Evolutionary conservation across 768 basidiomycete species (phyloP).

Genomic region (Lyophyllum atratum): DNA sequence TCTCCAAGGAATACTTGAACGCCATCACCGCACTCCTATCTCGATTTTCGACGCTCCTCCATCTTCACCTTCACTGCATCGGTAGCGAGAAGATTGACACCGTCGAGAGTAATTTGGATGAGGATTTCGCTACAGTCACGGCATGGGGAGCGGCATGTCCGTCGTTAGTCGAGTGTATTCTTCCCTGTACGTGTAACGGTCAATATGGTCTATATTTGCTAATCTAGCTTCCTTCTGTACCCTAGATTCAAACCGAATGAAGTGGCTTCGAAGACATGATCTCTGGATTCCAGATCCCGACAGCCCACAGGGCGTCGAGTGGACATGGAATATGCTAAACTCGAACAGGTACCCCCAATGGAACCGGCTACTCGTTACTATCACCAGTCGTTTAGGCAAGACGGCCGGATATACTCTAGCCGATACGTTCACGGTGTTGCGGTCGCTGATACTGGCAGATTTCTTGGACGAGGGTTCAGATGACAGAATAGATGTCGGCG

Average conservation of each 20-base stretch:
- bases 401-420: background rate
- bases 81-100: conserved; percentile 32
- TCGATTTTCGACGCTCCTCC: conserved; percentile 33
- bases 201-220: background rate
- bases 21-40: conserved; percentile 26
- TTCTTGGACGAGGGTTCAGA: background rate
- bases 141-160: conserved; percentile 39
- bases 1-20: conserved; percentile 25
- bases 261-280: conserved; percentile 16
- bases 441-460: background rate
- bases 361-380: conserved; percentile 4
- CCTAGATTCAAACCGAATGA: conserved; percentile 15
- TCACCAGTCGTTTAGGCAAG: background rate
- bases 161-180: conserved; percentile 34
- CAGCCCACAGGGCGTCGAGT: conserved; percentile 20
- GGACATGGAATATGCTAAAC: conserved; percentile 24
- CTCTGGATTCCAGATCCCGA: conserved; percentile 29
- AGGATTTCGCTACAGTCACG: conserved; percentile 36
- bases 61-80: conserved; percentile 33
- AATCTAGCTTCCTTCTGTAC: background rate
- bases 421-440: background rate
- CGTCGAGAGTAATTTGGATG: conserved; percentile 29
- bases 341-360: conserved; percentile 24
- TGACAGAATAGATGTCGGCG: background rate
- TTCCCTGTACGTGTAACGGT: conserved; percentile 32